Conservation (phyloP, 1,284 basidiomycete genomes). For the Phylloporus sp. region DNA sequence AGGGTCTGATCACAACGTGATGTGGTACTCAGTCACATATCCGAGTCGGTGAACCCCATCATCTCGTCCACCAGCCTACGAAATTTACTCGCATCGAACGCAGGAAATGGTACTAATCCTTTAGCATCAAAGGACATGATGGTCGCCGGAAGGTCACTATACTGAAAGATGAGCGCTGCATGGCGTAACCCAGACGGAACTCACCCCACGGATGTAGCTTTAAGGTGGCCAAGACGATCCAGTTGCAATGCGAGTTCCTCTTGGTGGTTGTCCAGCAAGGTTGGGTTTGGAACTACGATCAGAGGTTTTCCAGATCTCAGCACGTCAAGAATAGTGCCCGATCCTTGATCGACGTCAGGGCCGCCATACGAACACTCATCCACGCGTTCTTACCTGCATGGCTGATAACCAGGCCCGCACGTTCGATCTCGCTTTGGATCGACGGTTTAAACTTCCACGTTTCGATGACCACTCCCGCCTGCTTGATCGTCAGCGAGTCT, state of each 20-base stretch:
- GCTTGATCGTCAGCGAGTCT: slow-evolving; percentile 33
- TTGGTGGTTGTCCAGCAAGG: slow-evolving; percentile 94
- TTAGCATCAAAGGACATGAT: slow-evolving; percentile 54
- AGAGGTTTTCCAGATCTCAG: slow-evolving; percentile 76
- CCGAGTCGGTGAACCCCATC: slow-evolving; percentile 60
- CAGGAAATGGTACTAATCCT: slow-evolving; percentile 61
- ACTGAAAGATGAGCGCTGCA: slow-evolving; percentile 17
- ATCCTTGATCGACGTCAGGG: slow-evolving; percentile 56
- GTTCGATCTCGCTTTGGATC: slow-evolving; percentile 65
- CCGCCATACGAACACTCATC: background rate
- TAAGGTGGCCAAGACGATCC: slow-evolving; percentile 63
- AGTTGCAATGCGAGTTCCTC: slow-evolving; percentile 84
- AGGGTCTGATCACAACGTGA: background rate
- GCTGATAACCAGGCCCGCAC: slow-evolving; percentile 82
- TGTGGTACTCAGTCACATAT: background rate
- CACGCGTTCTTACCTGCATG: slow-evolving; percentile 77
- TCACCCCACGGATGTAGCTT: slow-evolving; percentile 62
- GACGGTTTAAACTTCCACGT: slow-evolving; percentile 76
- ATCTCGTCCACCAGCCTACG: slow-evolving; percentile 68
- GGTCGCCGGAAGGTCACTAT: slow-evolving; percentile 56
- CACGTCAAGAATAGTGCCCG: slow-evolving; percentile 93
- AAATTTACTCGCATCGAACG: slow-evolving; percentile 68
- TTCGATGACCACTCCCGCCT: slow-evolving; percentile 56
- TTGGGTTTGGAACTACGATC: slow-evolving; percentile 89
- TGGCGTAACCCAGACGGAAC: slow-evolving; percentile 29